Conservation (phyloP, 1,284 basidiomycete genomes). For the Phellinidium pouzarii region DNA sequence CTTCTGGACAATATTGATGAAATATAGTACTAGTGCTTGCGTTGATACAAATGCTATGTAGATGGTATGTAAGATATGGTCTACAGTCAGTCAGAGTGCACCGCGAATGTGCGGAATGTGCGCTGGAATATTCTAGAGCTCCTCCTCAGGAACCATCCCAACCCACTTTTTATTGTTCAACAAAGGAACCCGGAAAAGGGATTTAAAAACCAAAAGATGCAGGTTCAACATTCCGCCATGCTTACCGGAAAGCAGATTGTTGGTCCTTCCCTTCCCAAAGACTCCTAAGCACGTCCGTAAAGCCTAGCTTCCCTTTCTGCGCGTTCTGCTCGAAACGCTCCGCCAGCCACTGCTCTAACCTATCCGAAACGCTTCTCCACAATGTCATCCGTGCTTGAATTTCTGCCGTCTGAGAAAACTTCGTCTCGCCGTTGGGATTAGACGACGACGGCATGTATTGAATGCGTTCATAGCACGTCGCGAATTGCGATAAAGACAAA, state of each 20-base stretch:
- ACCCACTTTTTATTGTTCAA: constrained; percentile 3
- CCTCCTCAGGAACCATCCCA: background rate
- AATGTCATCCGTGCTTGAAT: constrained; percentile 73
- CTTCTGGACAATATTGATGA: too few relatives aligned
- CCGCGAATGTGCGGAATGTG: background rate
- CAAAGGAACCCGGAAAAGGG: background rate
- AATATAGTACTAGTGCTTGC: background rate
- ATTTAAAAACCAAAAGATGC: background rate
- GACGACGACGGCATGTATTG: constrained; percentile 68
- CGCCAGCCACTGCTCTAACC: constrained; percentile 75
- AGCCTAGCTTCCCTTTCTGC: constrained; percentile 76
- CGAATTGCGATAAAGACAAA: constrained; percentile 84
- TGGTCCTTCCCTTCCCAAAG: constrained; percentile 56
- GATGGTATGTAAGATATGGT: constrained; percentile 11
- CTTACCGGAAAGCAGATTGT: constrained; percentile 5
- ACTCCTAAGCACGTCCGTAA: constrained; percentile 76
- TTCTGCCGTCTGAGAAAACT: constrained; percentile 77
- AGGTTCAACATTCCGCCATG: background rate
- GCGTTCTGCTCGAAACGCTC: constrained; percentile 88
- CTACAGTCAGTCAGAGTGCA: constrained; percentile 2
- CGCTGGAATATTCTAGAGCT: background rate
- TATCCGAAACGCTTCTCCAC: constrained; percentile 73
- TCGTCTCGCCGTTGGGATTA: constrained; percentile 41
- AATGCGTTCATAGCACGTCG: constrained; percentile 85
- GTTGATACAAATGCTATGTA: constrained; percentile 10